A percentile compares a stretch with the other conserved stretches of the same genome.
Evolutionary conservation across 1,139 yeast genomes (phyloP).

Genomic region (Lodderomyces margitis): DNA sequence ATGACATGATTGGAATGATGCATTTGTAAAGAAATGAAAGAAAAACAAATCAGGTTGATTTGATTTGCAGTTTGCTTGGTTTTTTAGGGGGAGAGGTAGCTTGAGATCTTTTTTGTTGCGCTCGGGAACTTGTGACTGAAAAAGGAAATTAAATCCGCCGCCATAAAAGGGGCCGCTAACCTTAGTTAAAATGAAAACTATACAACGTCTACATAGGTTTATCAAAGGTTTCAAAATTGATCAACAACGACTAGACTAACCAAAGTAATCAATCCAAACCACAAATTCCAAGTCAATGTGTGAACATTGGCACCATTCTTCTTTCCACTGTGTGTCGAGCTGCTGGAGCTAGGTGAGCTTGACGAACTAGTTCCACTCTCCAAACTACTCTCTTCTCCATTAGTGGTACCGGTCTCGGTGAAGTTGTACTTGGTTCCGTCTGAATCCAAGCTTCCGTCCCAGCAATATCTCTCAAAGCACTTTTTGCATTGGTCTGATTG

Average conservation of each 20-base stretch:
- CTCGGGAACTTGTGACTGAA: background rate
- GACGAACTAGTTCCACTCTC: constrained; percentile 1
- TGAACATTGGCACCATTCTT: constrained; percentile 4
- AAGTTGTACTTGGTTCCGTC: constrained; percentile 31
- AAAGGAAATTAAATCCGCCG: constrained; percentile 2
- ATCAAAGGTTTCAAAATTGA: background rate
- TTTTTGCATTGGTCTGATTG: constrained; percentile 69
- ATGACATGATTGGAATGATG: constrained; percentile 37
- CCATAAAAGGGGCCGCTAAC: too few relatives aligned
- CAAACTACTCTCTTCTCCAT: constrained; percentile 22
- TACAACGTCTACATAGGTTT: background rate
- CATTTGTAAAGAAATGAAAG: background rate
- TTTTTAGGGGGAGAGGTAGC: background rate
- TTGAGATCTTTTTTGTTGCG: background rate
- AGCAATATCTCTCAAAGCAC: constrained; percentile 77
- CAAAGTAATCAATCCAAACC: constrained; percentile 9
- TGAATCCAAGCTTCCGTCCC: constrained; percentile 55
- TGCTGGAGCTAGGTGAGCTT: background rate
- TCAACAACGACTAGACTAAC: constrained; percentile 1
- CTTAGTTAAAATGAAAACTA: background rate
- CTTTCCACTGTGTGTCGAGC: background rate
- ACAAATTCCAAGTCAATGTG: constrained; percentile 15
- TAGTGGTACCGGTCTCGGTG: constrained; percentile 48
- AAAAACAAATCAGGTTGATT: background rate
- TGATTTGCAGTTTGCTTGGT: background rate